Conservation (phyloP, 2,329 filamentous ascomycete species). For the Pseudogymnoascus sp. region DNA sequence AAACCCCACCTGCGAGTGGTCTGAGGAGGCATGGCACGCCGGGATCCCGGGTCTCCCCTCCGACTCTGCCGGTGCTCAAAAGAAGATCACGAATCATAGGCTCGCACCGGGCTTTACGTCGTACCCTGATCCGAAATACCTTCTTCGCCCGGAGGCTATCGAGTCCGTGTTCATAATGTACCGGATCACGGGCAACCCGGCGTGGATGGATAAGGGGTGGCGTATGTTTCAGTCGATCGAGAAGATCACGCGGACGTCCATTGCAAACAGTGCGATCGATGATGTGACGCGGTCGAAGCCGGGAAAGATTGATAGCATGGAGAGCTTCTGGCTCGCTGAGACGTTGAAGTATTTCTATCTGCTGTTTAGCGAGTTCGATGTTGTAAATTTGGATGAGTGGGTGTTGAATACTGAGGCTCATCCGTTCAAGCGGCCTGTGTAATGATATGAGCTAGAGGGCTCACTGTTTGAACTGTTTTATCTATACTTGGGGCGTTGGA, state of each 20-base stretch:
- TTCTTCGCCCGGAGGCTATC: slow-evolving; percentile 50
- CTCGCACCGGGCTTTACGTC: slow-evolving; percentile 41
- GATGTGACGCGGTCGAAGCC: slow-evolving; percentile 27
- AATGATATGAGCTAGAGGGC: neutral
- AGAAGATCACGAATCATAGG: slow-evolving; percentile 2
- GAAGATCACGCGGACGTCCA: slow-evolving; percentile 32
- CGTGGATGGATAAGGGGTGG: slow-evolving; percentile 35
- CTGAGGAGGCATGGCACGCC: slow-evolving; percentile 26
- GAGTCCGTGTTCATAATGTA: slow-evolving; percentile 56
- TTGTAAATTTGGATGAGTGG: slow-evolving; percentile 54
- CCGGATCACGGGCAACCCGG: slow-evolving; percentile 14
- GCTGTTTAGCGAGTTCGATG: slow-evolving; percentile 57
- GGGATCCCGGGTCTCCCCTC: neutral
- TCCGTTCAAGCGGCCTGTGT: slow-evolving; percentile 17
- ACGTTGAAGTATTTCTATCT: slow-evolving; percentile 78
- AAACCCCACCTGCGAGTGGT: slow-evolving; percentile 41
- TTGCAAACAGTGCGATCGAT: slow-evolving; percentile 33
- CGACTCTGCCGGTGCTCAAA: neutral
- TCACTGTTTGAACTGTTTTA: neutral
- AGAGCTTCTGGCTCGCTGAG: slow-evolving; percentile 57
- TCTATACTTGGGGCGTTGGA: slow-evolving; percentile 6
- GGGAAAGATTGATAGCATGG: slow-evolving; percentile 45
- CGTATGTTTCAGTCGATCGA: slow-evolving; percentile 37
- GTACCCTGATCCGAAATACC: slow-evolving; percentile 36
- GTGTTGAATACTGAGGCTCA: slow-evolving; percentile 40